These are phyloP conservation scores for Xylariaceae sp. DNA, from an alignment of 2,329 filamentous ascomycete genomes.

Conservation along the genomic window DNA sequence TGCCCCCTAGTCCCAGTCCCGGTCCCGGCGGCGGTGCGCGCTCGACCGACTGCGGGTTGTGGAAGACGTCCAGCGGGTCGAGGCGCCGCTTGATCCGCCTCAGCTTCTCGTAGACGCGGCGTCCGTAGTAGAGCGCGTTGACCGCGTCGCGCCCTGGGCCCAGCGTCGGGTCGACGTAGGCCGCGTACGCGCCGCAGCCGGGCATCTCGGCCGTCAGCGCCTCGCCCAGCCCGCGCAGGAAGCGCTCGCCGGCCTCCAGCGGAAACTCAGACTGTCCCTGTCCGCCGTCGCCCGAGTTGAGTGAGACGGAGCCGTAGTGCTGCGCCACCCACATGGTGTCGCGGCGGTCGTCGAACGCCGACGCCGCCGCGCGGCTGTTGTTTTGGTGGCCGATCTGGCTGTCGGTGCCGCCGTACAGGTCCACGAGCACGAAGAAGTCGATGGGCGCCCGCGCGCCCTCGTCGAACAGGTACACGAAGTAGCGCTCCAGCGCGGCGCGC, in stretches of 20 bases:
- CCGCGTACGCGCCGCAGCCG: slow-evolving; percentile 48
- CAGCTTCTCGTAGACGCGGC: slow-evolving; percentile 39
- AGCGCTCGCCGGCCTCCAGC: slow-evolving; percentile 40
- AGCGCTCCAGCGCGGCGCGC: slow-evolving; percentile 12
- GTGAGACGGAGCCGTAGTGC: slow-evolving; percentile 48
- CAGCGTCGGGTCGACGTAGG: slow-evolving; percentile 52
- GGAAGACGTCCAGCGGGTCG: slow-evolving; percentile 48
- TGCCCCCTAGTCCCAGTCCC: no score
- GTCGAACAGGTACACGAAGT: slow-evolving; percentile 17
- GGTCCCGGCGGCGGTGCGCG: no score
- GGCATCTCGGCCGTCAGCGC: slow-evolving; percentile 30
- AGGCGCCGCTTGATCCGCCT: slow-evolving; percentile 41
- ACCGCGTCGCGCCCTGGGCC: slow-evolving; percentile 18
- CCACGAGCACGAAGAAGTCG: slow-evolving; percentile 24
- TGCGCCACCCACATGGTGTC: slow-evolving; percentile 59
- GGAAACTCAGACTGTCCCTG: no score
- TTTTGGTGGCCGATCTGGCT: slow-evolving; percentile 21
- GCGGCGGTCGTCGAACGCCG: slow-evolving; percentile 56
- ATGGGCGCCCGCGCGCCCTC: slow-evolving; percentile 11
- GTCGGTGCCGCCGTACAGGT: slow-evolving; percentile 27
- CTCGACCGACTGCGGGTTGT: slow-evolving; percentile 43
- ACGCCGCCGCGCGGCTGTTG: slow-evolving; percentile 34
- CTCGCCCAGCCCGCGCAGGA: slow-evolving; percentile 44
- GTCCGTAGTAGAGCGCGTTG: slow-evolving; percentile 48
- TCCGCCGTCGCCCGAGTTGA: slow-evolving; percentile 29